Base-by-base conservation (phyloP, 139 green algal species). In the Diplosphaera chodatii region DNA sequence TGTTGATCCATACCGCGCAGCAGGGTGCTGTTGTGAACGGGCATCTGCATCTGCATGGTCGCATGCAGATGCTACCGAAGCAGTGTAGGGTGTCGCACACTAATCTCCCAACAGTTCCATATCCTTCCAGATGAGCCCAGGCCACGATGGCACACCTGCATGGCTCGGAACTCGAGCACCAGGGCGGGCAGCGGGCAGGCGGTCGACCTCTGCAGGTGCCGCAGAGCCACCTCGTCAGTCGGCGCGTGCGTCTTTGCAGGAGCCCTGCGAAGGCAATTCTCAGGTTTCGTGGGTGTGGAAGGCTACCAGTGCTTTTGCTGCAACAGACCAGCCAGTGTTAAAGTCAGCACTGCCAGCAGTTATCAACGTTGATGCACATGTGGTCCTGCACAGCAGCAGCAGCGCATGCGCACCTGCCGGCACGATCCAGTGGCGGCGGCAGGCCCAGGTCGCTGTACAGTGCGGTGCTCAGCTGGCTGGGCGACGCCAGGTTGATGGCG, bases 191-290 rank as follows among this genome's bases (percentile, higher is more conserved):
- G 76, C 64, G 72, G 72, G 13, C 37, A 48, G 0, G 64, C 68
- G 40, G 83, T 75, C 18, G 74, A 63, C 21, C 20, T 27, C 8
- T 66, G 33, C 63, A 91, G 79, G 63, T 78, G 66, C 68, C 69
- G 74, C n/a, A 91, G 78, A 1, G 78, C 67, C 0, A 64, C 64
- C 41, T 87, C 86, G 33, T 91, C 82, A 0, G 86, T 89, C 28
- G 84, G 62, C 4, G 71, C 34, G 72, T 88, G 84, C 15, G 68
- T 85, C 56, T 83, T 83, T 40, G 75, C 75, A 3, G 63, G 41
- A 0, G 56, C 30, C 20, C 67, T 67, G 65, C 72, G 2, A 33
- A 48, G n/a, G n/a, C n/a, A 13, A 34, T 32, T 8, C 37, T 48
- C 37, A 48, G 8, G 13, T 48, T 48, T 13, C 37, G 37, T 48